Percentiles rank a stretch among this genome's conserved stretches.
These are phyloP conservation scores for Aegilops umbellulata DNA, from an alignment of 176 grass and related monocot species.

Conservation along the genomic window DNA sequence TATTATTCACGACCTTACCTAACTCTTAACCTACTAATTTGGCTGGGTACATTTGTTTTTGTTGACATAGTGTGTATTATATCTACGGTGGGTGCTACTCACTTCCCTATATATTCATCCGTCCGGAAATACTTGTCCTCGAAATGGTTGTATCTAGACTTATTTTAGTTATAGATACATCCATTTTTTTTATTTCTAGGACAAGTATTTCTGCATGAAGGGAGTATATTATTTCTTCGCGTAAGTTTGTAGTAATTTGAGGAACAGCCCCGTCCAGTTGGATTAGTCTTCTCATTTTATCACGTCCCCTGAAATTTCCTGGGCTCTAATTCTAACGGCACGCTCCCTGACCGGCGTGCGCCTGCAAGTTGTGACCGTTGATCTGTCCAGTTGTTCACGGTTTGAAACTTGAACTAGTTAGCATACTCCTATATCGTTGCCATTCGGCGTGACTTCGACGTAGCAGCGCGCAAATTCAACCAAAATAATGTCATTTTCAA, in stretches of 20 bases:
- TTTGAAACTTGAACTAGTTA: neutral
- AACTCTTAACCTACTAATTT: neutral
- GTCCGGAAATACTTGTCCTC: too few species aligned
- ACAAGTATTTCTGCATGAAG: too few species aligned
- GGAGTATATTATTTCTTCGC: too few species aligned
- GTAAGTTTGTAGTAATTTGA: too few species aligned
- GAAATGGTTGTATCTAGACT: too few species aligned
- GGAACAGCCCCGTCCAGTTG: too few species aligned
- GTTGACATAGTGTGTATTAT: neutral
- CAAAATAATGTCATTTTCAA: neutral
- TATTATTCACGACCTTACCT: too few species aligned
- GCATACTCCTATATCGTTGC: neutral
- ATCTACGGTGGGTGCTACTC: neutral
- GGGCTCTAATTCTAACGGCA: neutral
- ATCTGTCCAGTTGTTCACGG: neutral
- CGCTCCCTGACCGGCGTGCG: neutral
- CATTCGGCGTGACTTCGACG: neutral
- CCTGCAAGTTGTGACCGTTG: neutral
- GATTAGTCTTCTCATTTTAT: too few species aligned
- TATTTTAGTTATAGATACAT: too few species aligned
- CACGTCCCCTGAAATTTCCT: neutral
- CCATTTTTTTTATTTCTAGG: too few species aligned
- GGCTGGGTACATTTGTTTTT: neutral
- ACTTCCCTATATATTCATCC: neutral
- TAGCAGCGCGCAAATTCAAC: neutral